phyloP scores from a whole-genome alignment of 495 filamentous ascomycete genomes.

The Aspergillus ellipticus region DNA sequence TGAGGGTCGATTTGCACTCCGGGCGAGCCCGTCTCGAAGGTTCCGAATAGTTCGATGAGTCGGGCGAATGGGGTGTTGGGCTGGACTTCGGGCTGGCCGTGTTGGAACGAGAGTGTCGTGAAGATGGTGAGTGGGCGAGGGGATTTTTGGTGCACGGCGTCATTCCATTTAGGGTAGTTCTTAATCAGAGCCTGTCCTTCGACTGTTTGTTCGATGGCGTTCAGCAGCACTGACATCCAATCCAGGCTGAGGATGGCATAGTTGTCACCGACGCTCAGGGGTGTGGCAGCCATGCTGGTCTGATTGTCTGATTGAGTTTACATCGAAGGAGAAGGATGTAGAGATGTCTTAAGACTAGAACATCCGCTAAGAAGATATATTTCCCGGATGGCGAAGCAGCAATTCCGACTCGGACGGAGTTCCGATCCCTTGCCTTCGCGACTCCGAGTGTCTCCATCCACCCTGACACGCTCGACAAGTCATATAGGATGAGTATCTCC shows the following conservation, averaged over 20 bases:
- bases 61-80: conserved; percentile 29
- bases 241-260: conserved; percentile 47
- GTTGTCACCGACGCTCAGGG: conserved; percentile 28
- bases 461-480: too few species aligned
- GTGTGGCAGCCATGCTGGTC: too few species aligned
- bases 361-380: too few species aligned
- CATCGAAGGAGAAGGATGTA: too few species aligned
- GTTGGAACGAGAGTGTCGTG: conserved; percentile 35
- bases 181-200: conserved; percentile 24
- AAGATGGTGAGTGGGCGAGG: conserved; percentile 37
- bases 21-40: conserved; percentile 14
- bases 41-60: conserved; percentile 22
- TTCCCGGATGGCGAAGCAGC: too few species aligned
- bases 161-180: conserved; percentile 31
- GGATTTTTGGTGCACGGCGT: conserved; percentile 32
- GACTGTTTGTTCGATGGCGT: conserved; percentile 23
- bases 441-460: too few species aligned
- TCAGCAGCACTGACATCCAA: conserved; percentile 37
- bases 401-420: too few species aligned
- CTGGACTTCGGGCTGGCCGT: conserved; percentile 28
- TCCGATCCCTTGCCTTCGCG: too few species aligned
- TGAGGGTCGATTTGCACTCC: conserved; percentile 25
- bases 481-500: too few species aligned
- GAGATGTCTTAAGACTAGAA: too few species aligned
- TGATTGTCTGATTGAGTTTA: too few species aligned